These are phyloP conservation scores for Leishmania martiniquensis DNA, from an alignment of 208 protist genomes.

Conservation along the genomic window DNA sequence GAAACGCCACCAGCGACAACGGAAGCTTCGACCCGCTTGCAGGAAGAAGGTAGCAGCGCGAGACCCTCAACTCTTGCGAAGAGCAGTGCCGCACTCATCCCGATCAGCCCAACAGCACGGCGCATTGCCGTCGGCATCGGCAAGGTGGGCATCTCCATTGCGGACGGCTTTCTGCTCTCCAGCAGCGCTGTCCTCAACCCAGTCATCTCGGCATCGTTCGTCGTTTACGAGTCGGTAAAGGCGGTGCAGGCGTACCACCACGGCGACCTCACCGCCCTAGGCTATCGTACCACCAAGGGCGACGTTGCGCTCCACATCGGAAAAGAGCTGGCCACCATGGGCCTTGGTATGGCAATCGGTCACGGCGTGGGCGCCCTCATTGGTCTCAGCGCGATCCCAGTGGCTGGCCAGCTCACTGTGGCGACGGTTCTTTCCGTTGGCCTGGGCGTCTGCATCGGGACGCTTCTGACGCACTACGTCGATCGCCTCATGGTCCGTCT, in stretches of 20 bases:
- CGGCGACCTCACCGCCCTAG: constrained; percentile 60
- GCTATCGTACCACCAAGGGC: constrained; percentile 51
- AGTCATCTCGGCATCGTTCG: constrained; percentile 53
- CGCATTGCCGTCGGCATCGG: constrained; percentile 46
- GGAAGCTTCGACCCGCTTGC: not conserved
- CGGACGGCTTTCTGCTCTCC: constrained; percentile 59
- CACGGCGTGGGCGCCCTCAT: constrained; percentile 59
- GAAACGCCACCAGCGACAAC: not conserved
- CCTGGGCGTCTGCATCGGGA: constrained; percentile 55
- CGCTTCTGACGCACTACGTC: constrained; percentile 67
- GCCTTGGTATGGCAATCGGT: constrained; percentile 63
- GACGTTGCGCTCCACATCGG: constrained; percentile 63
- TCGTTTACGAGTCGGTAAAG: constrained; percentile 58
- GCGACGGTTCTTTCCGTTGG: constrained; percentile 62
- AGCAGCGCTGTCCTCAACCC: constrained; percentile 52
- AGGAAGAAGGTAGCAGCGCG: not conserved
- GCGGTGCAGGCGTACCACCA: constrained; percentile 53
- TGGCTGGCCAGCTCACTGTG: constrained; percentile 57
- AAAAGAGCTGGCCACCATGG: constrained; percentile 59
- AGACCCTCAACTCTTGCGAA: not conserved
- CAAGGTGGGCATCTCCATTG: constrained; percentile 54
- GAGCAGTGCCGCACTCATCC: constrained; percentile 21
- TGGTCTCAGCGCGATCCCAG: constrained; percentile 58
- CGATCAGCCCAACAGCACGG: constrained; percentile 37
- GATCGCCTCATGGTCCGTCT: constrained; percentile 64